These are phyloP conservation scores for Bruguiera sexangula DNA, from an alignment of 345 rosid genomes.

Conservation along the genomic window DNA sequence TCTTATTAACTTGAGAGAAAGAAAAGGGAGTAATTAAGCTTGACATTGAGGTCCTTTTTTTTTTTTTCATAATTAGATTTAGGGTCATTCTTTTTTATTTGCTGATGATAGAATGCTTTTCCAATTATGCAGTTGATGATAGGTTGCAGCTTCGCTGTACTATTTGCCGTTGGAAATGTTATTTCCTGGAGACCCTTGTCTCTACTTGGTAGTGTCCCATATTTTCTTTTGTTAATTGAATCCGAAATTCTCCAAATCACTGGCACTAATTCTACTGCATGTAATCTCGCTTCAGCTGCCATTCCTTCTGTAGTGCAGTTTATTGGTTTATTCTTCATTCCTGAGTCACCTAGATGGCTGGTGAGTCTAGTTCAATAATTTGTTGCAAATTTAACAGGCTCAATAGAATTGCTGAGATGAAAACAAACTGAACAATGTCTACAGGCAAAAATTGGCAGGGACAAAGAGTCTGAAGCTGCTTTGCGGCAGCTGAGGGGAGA, in stretches of 20 bases:
- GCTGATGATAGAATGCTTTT: background rate
- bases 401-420: background rate
- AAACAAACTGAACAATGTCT: background rate
- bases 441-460: slow-evolving; percentile 42
- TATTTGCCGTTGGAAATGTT: slow-evolving; percentile 25
- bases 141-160: slow-evolving; percentile 18
- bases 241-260: no score
- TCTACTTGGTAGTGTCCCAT: slow-evolving; percentile 8
- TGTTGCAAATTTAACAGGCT: background rate
- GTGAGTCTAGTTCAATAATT: slow-evolving; percentile 14
- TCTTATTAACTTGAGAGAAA: background rate
- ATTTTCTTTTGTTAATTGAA: background rate
- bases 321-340: slow-evolving; percentile 37
- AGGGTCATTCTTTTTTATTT: background rate
- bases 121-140: slow-evolving; percentile 20
- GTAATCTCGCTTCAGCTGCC: slow-evolving; percentile 23
- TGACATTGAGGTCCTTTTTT: background rate
- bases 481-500: slow-evolving; percentile 44
- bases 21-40: background rate
- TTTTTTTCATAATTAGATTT: no score
- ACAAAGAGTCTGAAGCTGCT: slow-evolving; percentile 39
- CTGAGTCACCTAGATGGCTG: slow-evolving; percentile 55
- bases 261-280: no score
- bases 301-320: slow-evolving; percentile 35
- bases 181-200: slow-evolving; percentile 38